Conservation (phyloP, 192 early-diverging fungal species). For the Mortierella hygrophila region DNA sequence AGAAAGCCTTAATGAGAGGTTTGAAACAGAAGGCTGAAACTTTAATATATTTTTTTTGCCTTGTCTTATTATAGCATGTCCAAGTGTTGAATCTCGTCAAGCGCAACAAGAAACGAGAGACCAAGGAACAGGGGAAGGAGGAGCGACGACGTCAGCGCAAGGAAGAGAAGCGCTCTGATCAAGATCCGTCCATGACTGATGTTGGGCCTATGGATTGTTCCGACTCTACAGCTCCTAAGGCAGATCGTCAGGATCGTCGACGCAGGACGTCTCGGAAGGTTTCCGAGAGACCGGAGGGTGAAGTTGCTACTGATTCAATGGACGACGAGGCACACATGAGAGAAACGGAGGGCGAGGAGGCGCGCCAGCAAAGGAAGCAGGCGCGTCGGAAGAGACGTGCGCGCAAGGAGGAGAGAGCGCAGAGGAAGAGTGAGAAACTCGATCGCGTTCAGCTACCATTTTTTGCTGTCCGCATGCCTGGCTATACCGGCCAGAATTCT, state of each 20-base stretch:
- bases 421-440: constrained; percentile 17
- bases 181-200: constrained; percentile 44
- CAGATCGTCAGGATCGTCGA: constrained; percentile 28
- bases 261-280: constrained; percentile 21
- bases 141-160: constrained; percentile 32
- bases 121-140: constrained; percentile 31
- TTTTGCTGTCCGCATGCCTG: constrained; percentile 36
- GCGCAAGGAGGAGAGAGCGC: constrained; percentile 33
- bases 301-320: background rate
- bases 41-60: background rate
- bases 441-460: constrained; percentile 35
- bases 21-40: background rate
- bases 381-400: constrained; percentile 33
- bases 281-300: background rate
- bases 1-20: background rate
- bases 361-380: constrained; percentile 19
- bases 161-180: constrained; percentile 22
- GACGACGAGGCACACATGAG: constrained; percentile 1
- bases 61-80: constrained; percentile 30
- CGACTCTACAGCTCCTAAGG: constrained; percentile 2
- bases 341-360: constrained; percentile 27
- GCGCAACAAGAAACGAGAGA: constrained; percentile 37
- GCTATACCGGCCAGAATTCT: constrained; percentile 37
- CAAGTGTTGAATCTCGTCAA: constrained; percentile 45
- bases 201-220: constrained; percentile 31